Conservation (phyloP, 345 rosid genomes). For the Erucastrum elatum region DNA sequence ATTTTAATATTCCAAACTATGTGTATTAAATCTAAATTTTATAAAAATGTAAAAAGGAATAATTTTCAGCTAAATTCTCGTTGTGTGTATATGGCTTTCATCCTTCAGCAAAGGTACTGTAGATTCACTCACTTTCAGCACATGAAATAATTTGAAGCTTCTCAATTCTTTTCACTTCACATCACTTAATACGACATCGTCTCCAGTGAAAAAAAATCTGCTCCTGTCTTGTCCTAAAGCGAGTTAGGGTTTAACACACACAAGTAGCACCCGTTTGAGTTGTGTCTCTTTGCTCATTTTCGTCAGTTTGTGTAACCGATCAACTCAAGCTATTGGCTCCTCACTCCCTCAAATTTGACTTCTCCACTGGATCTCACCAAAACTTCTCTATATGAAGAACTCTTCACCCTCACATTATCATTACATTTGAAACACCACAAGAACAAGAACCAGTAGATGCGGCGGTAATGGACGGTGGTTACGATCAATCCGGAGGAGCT, state of each 20-base stretch:
- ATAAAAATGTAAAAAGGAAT: slow-evolving; percentile 9
- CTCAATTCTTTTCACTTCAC: background rate
- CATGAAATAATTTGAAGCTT: slow-evolving; percentile 34
- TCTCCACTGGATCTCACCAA: slow-evolving; percentile 27
- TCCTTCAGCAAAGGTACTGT: slow-evolving; percentile 32
- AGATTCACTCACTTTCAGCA: slow-evolving; percentile 17
- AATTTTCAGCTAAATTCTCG: slow-evolving; percentile 22
- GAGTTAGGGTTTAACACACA: slow-evolving; percentile 39
- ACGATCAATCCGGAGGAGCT: slow-evolving; percentile 33
- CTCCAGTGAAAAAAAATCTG: slow-evolving; percentile 23
- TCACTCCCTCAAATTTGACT: slow-evolving; percentile 37
- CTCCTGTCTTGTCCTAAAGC: slow-evolving; percentile 33
- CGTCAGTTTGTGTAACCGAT: slow-evolving; percentile 44
- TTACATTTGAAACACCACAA: slow-evolving; percentile 21
- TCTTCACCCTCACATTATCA: slow-evolving; percentile 21
- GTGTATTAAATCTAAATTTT: background rate
- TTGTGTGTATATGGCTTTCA: slow-evolving; percentile 12
- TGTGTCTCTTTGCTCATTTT: slow-evolving; percentile 38
- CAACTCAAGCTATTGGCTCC: slow-evolving; percentile 40
- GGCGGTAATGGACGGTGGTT: slow-evolving; percentile 43
- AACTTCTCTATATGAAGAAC: slow-evolving; percentile 20
- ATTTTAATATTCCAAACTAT: background rate
- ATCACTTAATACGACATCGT: slow-evolving; percentile 35
- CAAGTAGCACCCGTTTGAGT: slow-evolving; percentile 24
- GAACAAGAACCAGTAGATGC: slow-evolving; percentile 23